Base-by-base conservation (phyloP, 2,329 filamentous ascomycete species). In the Drechslerella dactyloides region DNA sequence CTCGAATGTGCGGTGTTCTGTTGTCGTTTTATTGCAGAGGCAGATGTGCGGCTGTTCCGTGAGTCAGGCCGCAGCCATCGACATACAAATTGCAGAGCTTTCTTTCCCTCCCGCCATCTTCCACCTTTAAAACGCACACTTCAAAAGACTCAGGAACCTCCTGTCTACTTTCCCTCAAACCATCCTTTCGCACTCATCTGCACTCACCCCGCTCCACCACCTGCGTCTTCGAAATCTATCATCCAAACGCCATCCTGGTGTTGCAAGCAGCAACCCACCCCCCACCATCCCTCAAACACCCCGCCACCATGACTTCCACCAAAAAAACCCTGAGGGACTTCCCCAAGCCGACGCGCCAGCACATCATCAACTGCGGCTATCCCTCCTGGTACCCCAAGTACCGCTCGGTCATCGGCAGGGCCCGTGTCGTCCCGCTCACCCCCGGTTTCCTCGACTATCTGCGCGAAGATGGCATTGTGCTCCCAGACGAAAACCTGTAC, bases 291-390 rank as follows among this genome's bases (percentile, higher is more conserved):
- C 4, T 48, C 21, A 44, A 42, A n/a, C 21, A 33, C 24, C 57
- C 30, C 10, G 11, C 59, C 24, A 63, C 46, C 53, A 48, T 51
- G 57, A 51, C 58, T 17, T 37, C 65, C 23, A 11, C 59, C 35
- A 50, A 65, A 35, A 72, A 72, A 53, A 74, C 75, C 2, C 64
- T 76, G 30, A 69, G 58, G 52, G 75, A 76, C 46, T 97, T 99
- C 78, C 90, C 92, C 19, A 91, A 91, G 0, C 85, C 96, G 65
- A 91, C 88, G 33, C 90, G 88, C 78, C 86, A 89, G 52, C 93
- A 99, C 78, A 96, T 99, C 73, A 82, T 96, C 61, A 90, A 97
- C 80, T 99, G 93, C 81, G 96, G 94, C 46, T 97, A 96, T 80
- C 90, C 96, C 79, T 86, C 85, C 70, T 99, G 94, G 94, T 91